Evolutionary conservation across 2,329 filamentous ascomycete species (phyloP), one percentile per base, ranked within the genome.

Genomic region (Diaporthe destruens): DNA sequence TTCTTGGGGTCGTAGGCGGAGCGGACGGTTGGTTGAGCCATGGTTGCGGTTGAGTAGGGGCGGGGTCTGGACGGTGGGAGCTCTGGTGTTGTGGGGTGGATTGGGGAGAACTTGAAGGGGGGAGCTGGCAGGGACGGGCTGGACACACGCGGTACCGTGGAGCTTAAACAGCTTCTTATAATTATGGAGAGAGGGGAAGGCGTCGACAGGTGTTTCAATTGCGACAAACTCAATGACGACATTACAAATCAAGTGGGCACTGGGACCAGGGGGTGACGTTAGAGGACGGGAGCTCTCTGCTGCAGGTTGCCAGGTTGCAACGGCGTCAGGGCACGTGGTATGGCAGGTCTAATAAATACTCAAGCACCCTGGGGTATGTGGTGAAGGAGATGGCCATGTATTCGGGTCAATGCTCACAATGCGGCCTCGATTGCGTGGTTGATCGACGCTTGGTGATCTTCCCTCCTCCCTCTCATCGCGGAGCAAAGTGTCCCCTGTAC

Each of bases 1-100:
- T 84, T 82, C 72, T 74, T 74, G 25, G 72, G 72, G 42, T 74
- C 70, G 29, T 4, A 84, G 81, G 11, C 83, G 75, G 67, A 77
- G 69, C 51, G 75, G 34, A 71, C 75, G 71, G 66, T 70, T 42
- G 66, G 71, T 56, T 74, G 56, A 18, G 72, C 54, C 72, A 74
- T 74, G 59, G 8, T 51, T 65, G 44, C 44, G 61, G 44, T 56
- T 55, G 71, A 61, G n/a, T 34, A 69, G 42, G 23, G 63, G n/a
- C 51, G 44, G 9, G 6, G 11, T 34, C 44, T 69, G 81, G 82
- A 69, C 82, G 42, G 84, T 11, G 25, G 11, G 4, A 12, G 36
- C n/a, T n/a, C n/a, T 39, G 36, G 36, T 39, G 36, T 1, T 14
- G 36, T 32, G n/a, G 14, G 34, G 25, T 9, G 14, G 8, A 42